Conservation (phyloP, 345 rosid genomes). For the Kernera saxatilis region DNA sequence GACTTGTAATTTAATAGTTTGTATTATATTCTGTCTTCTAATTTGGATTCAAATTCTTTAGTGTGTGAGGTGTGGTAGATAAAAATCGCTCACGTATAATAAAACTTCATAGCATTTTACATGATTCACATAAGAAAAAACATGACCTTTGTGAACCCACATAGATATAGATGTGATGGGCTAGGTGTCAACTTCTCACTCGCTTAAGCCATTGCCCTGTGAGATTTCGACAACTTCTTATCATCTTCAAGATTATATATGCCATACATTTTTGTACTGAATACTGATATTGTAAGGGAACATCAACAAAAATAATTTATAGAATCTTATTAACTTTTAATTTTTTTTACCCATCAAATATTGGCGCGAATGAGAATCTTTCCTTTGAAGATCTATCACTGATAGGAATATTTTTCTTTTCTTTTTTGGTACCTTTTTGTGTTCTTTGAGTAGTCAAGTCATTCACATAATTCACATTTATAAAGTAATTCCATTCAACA, state of each 20-base stretch:
- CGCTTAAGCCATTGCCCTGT: conserved; percentile 6
- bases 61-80: neutral
- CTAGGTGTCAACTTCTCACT: conserved; percentile 22
- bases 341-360: conserved; percentile 5
- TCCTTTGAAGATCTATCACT: conserved; percentile 21
- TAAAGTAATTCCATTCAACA: neutral
- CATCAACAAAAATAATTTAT: conserved; percentile 8
- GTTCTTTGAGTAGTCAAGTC: conserved; percentile 17
- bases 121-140: conserved; percentile 13
- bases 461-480: neutral
- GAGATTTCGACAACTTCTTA: conserved; percentile 22
- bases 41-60: neutral
- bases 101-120: conserved; percentile 1
- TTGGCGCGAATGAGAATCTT: conserved; percentile 21
- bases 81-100: neutral
- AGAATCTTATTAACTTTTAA: neutral
- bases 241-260: neutral
- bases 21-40: neutral
- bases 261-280: conserved; percentile 18
- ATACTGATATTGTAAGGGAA: neutral
- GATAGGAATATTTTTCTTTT: conserved; percentile 14
- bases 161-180: conserved; percentile 6
- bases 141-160: conserved; percentile 14
- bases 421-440: neutral
- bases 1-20: neutral